Evolutionary conservation across 768 basidiomycete species (phyloP), one percentile per base, ranked within the genome.

Genomic region (Calvatia gigantea): DNA sequence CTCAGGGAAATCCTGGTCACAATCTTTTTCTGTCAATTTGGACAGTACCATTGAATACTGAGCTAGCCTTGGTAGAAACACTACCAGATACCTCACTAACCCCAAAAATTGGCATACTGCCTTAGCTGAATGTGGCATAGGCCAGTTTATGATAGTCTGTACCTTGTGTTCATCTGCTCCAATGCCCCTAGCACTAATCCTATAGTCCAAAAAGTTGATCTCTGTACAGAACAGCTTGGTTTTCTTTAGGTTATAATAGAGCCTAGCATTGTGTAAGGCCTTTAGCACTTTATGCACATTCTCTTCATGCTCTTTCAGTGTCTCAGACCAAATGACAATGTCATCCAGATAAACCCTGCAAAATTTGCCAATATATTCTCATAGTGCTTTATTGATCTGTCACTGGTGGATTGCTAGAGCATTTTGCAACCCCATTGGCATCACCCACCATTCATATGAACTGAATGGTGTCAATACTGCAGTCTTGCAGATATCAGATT

Each of bases 401-500:
- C 68, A 58, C 39, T 73, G 70, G 25, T 73, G 70, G 12, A 68
- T 65, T 0, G 69, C 44, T 2, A 67, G 68, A 2, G 69, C 58
- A 47, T 70, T 35, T 6, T 15, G 31, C 4, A 51, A 12, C 23
- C 35, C 29, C 49, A 51, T 25, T 2, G 51, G 39, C 28, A 52
- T 41, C 14, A 52, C 51, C n/a, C 37, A 41, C 51, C 51, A 52
- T 25, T 52, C 28, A 23, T 69, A 78, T 0, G 64, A 54, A 0
- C 78, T 75, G 27, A 70, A 70, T 0, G 70, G 74, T 0, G 74
- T 79, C 0, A 56, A 58, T 1, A 78, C 72, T 0, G 74, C 75
- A 0, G 74, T 76, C 21, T 60, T 61, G 12, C 62, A 57, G 3
- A 65, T 54, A 23, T 67, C 58, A 17, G 64, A 58, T 0, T 66